phyloP scores from a whole-genome alignment of 192 early-diverging fungal genomes.

The Phycomyces blakesleeanus region DNA sequence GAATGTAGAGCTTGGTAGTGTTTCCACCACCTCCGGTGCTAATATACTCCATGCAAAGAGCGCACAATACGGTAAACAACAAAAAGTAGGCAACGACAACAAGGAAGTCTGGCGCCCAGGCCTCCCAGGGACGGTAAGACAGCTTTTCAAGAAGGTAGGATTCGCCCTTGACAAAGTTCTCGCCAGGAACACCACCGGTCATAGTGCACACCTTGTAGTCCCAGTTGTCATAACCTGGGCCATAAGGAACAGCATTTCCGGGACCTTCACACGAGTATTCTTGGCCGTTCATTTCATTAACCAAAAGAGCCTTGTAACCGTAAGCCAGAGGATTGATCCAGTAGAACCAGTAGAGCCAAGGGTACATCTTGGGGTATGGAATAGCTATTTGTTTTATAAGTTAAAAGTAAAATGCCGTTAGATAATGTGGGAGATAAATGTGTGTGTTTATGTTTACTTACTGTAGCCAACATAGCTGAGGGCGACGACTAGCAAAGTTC shows the following conservation, averaged over 20 bases:
- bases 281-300: slow-evolving; percentile 60
- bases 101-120: slow-evolving; percentile 56
- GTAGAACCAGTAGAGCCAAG: slow-evolving; percentile 61
- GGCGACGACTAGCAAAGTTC: slow-evolving; percentile 47
- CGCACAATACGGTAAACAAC: slow-evolving; percentile 41
- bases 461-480: slow-evolving; percentile 61
- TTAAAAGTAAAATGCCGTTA: too few relatives aligned
- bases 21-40: slow-evolving; percentile 55
- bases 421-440: too few relatives aligned
- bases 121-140: slow-evolving; percentile 53
- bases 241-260: slow-evolving; percentile 29
- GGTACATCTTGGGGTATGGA: slow-evolving; percentile 53
- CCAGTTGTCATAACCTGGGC: slow-evolving; percentile 41
- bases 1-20: slow-evolving; percentile 50
- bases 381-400: too few relatives aligned
- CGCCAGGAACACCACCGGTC: slow-evolving; percentile 53
- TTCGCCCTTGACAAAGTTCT: slow-evolving; percentile 52
- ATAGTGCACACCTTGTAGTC: slow-evolving; percentile 57
- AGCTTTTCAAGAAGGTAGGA: slow-evolving; percentile 55
- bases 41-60: slow-evolving; percentile 57
- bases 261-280: slow-evolving; percentile 36
- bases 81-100: slow-evolving; percentile 50
- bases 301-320: slow-evolving; percentile 53
- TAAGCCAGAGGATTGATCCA: slow-evolving; percentile 65
- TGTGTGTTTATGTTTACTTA: too few relatives aligned